Conservation (phyloP, 257 asterid species). For the Lycium ferocissimum region DNA sequence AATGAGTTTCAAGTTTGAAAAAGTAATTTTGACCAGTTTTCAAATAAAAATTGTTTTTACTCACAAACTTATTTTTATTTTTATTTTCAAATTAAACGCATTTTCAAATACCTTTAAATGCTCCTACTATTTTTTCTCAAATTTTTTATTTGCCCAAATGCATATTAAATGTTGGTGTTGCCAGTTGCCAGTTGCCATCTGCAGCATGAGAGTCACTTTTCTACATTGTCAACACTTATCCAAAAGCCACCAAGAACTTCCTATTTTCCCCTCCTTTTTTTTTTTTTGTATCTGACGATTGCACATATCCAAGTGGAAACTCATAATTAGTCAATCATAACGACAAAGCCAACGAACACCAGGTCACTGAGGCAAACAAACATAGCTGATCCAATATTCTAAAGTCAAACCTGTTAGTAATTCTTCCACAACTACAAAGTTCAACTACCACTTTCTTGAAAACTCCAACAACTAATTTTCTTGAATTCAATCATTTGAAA, state of each 20-base stretch:
- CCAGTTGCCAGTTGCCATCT: no score
- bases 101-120: no score
- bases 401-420: neutral
- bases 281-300: neutral
- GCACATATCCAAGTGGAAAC: neutral
- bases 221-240: neutral
- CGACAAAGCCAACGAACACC: neutral
- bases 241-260: neutral
- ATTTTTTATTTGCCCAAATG: no score
- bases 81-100: no score
- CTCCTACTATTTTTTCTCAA: no score
- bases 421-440: neutral
- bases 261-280: no score
- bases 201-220: neutral
- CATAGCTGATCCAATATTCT: neutral
- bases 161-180: no score
- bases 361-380: neutral
- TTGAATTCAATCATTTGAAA: neutral
- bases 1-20: no score
- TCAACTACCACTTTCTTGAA: neutral
- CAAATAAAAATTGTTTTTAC: no score
- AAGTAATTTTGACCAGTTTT: no score
- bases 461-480: neutral
- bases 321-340: conserved; percentile 8
- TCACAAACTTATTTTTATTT: no score